Evolutionary conservation across 371 early-diverging fungal species (phyloP).

Genomic region (Lichtheimia ornata): DNA sequence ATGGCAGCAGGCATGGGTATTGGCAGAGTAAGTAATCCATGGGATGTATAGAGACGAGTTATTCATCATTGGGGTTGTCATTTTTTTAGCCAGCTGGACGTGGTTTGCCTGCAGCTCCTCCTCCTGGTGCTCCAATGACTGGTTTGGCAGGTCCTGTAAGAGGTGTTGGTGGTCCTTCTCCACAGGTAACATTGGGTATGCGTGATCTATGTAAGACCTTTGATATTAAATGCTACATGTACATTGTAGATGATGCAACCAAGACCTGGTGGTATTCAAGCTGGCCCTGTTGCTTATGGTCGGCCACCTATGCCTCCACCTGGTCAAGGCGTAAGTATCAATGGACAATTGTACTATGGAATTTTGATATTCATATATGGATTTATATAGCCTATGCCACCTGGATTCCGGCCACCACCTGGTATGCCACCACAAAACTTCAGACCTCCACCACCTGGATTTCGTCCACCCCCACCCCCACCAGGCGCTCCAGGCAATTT

Average conservation of each 20-base stretch:
- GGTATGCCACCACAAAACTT: conserved; percentile 59
- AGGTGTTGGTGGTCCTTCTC: conserved; percentile 92
- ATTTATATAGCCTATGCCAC: conserved; percentile 43
- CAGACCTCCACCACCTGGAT: conserved; percentile 58
- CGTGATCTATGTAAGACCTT: background rate
- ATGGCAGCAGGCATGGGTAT: conserved; percentile 73
- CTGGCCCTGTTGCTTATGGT: conserved; percentile 77
- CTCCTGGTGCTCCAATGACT: conserved; percentile 50
- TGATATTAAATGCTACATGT: background rate
- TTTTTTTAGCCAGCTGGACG: conserved; percentile 79
- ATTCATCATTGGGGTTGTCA: conserved; percentile 5
- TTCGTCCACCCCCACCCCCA: conserved; percentile 53
- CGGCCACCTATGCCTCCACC: conserved; percentile 58
- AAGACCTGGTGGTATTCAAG: conserved; percentile 56
- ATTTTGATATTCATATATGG: background rate
- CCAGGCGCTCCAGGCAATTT: conserved; percentile 39
- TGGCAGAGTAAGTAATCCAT: conserved; percentile 48
- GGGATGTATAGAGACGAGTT: background rate
- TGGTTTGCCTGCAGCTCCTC: conserved; percentile 85
- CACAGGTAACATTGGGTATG: conserved; percentile 48
- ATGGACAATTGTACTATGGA: background rate
- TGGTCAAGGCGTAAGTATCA: conserved; percentile 31
- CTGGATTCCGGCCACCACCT: conserved; percentile 65
- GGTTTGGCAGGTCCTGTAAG: conserved; percentile 89
- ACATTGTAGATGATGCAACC: conserved; percentile 69